Evolutionary conservation across 2,329 filamentous ascomycete genomes (phyloP), one percentile per base, ranked within the genome.

Genomic region (Fusarium albidum): DNA sequence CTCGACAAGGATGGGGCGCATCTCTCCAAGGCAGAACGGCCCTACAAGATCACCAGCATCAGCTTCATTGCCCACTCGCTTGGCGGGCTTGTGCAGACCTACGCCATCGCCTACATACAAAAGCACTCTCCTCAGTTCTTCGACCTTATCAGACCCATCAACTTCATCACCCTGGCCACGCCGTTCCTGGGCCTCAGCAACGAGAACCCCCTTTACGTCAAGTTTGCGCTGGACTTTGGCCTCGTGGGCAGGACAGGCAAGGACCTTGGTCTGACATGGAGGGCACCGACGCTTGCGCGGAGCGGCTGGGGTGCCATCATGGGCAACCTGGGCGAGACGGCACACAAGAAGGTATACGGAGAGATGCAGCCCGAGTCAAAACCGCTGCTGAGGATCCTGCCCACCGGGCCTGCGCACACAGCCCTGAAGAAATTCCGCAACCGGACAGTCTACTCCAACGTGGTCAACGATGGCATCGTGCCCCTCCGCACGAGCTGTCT

Each of bases 391-490:
- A 84, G 94, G 15, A 96, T 98, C 58, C 75, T 98, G 18, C 94
- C 95, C 0, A 96, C 91, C 8, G 94, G 94, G 0, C 93, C 94
- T 13, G 95, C 94, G 7, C 93, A 97, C 71, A 84, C 86, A 48
- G 94, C 93, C 2, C 76, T 98, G 33, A 88, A 89, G 69, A 92
- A 91, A 74, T 98, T 98, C 72, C 82, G 91, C 17, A 96, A 96
- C 70, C 83, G 94, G 13, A 98, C 95, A 0, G 81, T 97, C 2
- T 98, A 98, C 71, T 96, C 93, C 3, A 98, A 98, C 67, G 93
- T 98, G 11, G 94, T 98, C 63, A 98, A 98, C 68, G 94, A 98
- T 73, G 94, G 93, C 4, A 97, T 99, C 63, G 95, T 99, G 5
- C 95, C 95, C 3, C 77, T 99, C 28, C 86, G 95, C 17, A 99